These are phyloP conservation scores for Sutorius eximius DNA, from an alignment of 1,284 basidiomycete species.

Conservation along the genomic window DNA sequence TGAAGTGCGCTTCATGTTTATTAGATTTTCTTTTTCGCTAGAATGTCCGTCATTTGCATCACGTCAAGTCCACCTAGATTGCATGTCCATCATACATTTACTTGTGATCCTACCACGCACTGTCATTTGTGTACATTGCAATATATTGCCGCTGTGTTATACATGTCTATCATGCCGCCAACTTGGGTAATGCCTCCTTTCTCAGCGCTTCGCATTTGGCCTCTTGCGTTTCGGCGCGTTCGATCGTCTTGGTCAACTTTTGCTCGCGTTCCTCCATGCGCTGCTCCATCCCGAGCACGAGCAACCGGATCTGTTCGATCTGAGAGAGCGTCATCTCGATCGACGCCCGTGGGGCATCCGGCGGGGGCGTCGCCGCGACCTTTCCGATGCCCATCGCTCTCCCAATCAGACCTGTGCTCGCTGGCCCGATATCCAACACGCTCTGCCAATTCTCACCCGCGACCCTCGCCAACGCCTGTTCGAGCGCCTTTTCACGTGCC, in stretches of 20 bases:
- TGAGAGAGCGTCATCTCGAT: conserved; percentile 46
- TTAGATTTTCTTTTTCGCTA: conserved; percentile 22
- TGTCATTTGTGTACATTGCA: conserved; percentile 34
- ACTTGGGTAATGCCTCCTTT: conserved; percentile 25
- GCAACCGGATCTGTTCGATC: conserved; percentile 66
- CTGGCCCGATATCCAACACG: conserved; percentile 43
- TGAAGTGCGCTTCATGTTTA: conserved; percentile 31
- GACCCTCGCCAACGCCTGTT: conserved; percentile 63
- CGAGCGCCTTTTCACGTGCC: conserved; percentile 67
- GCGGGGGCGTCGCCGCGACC: conserved; percentile 10
- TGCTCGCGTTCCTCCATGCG: conserved; percentile 64
- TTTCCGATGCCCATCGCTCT: too few species aligned
- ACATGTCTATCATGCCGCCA: conserved; percentile 6
- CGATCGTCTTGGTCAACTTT: conserved; percentile 57
- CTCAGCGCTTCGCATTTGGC: conserved; percentile 35
- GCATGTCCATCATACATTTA: conserved; percentile 30
- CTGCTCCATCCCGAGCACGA: conserved; percentile 77
- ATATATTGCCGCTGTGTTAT: conserved; percentile 28
- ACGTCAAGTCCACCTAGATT: conserved; percentile 24
- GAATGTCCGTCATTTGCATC: conserved; percentile 33
- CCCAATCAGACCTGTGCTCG: too few species aligned
- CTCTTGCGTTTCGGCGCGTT: conserved; percentile 60
- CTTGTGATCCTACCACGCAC: conserved; percentile 21
- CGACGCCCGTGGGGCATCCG: conserved; percentile 20
- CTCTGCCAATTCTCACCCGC: conserved; percentile 75